phyloP scores from a whole-genome alignment of 768 basidiomycete species.

The Hebeloma cylindrosporum region DNA sequence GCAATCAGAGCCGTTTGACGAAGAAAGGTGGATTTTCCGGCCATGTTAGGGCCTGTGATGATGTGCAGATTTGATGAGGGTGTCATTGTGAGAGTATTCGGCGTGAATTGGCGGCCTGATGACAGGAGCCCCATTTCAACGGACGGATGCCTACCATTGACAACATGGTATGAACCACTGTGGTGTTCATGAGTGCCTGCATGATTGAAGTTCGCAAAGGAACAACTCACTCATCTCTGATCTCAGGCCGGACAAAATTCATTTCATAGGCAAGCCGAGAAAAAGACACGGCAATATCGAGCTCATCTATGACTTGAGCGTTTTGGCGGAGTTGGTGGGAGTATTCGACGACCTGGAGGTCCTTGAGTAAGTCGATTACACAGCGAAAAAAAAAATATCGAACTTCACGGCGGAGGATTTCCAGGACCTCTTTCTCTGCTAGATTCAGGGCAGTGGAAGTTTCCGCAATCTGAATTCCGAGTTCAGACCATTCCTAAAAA shows the following conservation, averaged over 20 bases:
- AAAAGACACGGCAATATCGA: slow-evolving; percentile 83
- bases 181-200: slow-evolving; percentile 3
- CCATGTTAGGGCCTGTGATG: slow-evolving; percentile 96
- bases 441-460: slow-evolving; percentile 48
- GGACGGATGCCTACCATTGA: slow-evolving; percentile 86
- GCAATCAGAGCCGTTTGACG: slow-evolving; percentile 89
- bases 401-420: slow-evolving; percentile 66
- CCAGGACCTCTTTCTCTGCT: slow-evolving; percentile 76
- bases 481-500: slow-evolving; percentile 67
- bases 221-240: slow-evolving; percentile 65
- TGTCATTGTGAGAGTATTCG: slow-evolving; percentile 73
- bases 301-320: slow-evolving; percentile 77
- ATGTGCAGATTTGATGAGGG: slow-evolving; percentile 66
- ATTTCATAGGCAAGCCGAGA: slow-evolving; percentile 78
- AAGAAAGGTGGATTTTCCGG: slow-evolving; percentile 90
- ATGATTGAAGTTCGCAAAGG: background rate
- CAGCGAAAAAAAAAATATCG: slow-evolving; percentile 1
- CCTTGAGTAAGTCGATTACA: background rate
- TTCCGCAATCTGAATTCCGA: slow-evolving; percentile 68
- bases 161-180: slow-evolving; percentile 54
- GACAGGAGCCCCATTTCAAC: slow-evolving; percentile 86
- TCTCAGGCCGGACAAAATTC: slow-evolving; percentile 67
- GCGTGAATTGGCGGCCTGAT: slow-evolving; percentile 75
- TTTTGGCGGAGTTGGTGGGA: slow-evolving; percentile 65
- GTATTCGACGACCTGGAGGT: slow-evolving; percentile 58